A percentile compares a stretch with the other conserved stretches of the same genome.
These are phyloP conservation scores for Colletotrichum viniferum DNA, from an alignment of 2,329 filamentous ascomycete genomes.

Conservation along the genomic window DNA sequence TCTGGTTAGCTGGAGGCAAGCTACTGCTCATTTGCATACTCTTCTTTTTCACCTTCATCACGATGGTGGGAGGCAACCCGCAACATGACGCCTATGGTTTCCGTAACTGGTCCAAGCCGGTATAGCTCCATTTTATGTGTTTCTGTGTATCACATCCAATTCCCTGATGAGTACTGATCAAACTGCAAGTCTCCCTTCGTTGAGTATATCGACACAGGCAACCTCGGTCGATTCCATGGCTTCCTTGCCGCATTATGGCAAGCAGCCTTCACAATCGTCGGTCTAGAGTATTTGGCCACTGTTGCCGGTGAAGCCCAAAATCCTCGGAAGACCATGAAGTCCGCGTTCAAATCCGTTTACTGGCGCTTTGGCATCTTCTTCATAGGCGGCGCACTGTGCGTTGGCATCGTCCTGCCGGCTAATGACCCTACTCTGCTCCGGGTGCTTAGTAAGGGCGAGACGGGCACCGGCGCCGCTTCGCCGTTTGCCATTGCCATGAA, in stretches of 20 bases:
- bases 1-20: slow-evolving; percentile 65
- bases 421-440: slow-evolving; percentile 36
- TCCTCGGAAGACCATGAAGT: slow-evolving; percentile 67
- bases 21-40: slow-evolving; percentile 66
- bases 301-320: slow-evolving; percentile 74
- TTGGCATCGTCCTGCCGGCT: slow-evolving; percentile 70
- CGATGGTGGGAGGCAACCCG: slow-evolving; percentile 66
- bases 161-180: neutral
- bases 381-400: slow-evolving; percentile 68
- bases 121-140: neutral
- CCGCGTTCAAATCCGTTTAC: slow-evolving; percentile 75
- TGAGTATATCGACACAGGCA: slow-evolving; percentile 61
- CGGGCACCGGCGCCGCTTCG: slow-evolving; percentile 57
- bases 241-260: slow-evolving; percentile 72
- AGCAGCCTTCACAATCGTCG: slow-evolving; percentile 67
- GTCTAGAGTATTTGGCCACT: slow-evolving; percentile 70
- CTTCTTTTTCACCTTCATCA: slow-evolving; percentile 65
- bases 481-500: slow-evolving; percentile 68
- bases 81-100: slow-evolving; percentile 67
- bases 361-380: slow-evolving; percentile 76
- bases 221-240: slow-evolving; percentile 71
- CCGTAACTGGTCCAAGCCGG: slow-evolving; percentile 61
- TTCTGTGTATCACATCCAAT: neutral
- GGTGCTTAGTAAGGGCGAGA: slow-evolving; percentile 22
- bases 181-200: slow-evolving; percentile 29